These are phyloP conservation scores for Xylaria scruposa DNA, from an alignment of 495 filamentous ascomycete species.

Conservation along the genomic window DNA sequence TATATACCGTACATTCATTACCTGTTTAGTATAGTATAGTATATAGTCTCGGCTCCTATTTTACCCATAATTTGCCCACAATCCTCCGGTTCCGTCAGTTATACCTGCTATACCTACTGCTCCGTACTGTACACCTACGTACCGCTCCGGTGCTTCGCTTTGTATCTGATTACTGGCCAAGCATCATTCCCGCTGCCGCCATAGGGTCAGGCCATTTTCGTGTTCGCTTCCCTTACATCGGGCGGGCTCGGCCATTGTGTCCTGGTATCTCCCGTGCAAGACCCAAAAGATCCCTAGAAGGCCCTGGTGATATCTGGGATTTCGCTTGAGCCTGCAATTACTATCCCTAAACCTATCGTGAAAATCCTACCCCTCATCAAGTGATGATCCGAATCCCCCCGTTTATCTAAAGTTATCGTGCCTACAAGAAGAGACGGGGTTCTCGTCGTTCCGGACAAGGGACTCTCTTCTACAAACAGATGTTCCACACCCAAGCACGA, in stretches of 20 bases:
- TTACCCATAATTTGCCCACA: constrained; percentile 26
- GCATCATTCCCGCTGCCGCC: constrained; percentile 37
- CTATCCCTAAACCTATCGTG: constrained; percentile 18
- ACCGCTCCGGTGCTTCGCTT: constrained; percentile 10
- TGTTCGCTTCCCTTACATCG: constrained; percentile 41
- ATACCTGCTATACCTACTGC: constrained; percentile 6
- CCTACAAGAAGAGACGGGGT: constrained; percentile 26
- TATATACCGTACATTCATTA: not conserved
- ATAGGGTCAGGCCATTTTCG: constrained; percentile 44
- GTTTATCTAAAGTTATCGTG: constrained; percentile 23
- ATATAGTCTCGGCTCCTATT: constrained; percentile 2
- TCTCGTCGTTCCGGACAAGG: constrained; percentile 18
- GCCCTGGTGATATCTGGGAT: constrained; percentile 17
- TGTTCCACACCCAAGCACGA: constrained; percentile 6
- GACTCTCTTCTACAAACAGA: constrained; percentile 18
- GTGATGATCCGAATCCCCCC: constrained; percentile 20
- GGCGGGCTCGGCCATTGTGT: constrained; percentile 45
- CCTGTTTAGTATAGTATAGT: not conserved
- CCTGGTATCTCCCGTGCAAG: constrained; percentile 24
- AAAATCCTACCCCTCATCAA: constrained; percentile 27
- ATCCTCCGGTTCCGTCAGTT: constrained; percentile 21
- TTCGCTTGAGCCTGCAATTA: constrained; percentile 22
- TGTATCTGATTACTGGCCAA: constrained; percentile 22
- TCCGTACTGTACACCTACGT: constrained; percentile 15
- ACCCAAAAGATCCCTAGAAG: constrained; percentile 16